A percentile compares a stretch with the other conserved stretches of the same genome.
Evolutionary conservation across 1,139 yeast species (phyloP).

Genomic region (Pichia sp.): DNA sequence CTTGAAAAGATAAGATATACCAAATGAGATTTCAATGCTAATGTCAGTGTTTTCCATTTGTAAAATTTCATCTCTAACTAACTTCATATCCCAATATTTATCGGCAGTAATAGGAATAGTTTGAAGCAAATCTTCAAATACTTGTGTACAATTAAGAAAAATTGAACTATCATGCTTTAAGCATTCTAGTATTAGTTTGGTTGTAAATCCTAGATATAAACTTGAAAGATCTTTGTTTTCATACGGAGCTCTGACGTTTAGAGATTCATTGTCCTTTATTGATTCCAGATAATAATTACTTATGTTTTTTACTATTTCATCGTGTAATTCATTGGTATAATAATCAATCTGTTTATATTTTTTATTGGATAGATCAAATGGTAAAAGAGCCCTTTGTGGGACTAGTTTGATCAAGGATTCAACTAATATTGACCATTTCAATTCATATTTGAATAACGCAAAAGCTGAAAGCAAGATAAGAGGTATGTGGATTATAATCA

Average conservation of each 20-base stretch:
- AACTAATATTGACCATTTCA: conserved; percentile 28
- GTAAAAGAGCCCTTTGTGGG: conserved; percentile 54
- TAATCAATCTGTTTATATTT: conserved; percentile 12
- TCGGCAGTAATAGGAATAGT: conserved; percentile 39
- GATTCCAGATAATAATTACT: conserved; percentile 12
- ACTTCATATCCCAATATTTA: conserved; percentile 28
- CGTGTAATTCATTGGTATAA: conserved; percentile 12
- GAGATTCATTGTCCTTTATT: background rate
- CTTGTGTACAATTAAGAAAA: conserved; percentile 32
- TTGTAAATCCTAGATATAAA: conserved; percentile 34
- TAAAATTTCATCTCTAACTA: conserved; percentile 32
- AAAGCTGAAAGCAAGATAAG: conserved; percentile 49
- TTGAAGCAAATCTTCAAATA: conserved; percentile 40
- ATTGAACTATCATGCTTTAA: conserved; percentile 22
- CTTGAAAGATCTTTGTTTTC: conserved; percentile 39
- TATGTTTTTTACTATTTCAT: conserved; percentile 25
- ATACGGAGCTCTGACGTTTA: conserved; percentile 35
- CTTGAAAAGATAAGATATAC: conserved; percentile 41
- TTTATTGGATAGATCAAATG: conserved; percentile 36
- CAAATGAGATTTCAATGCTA: conserved; percentile 36
- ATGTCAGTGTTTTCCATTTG: conserved; percentile 18
- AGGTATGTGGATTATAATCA: conserved; percentile 72
- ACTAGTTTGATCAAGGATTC: conserved; percentile 39
- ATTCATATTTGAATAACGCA: conserved; percentile 20
- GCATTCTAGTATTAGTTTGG: conserved; percentile 32